Percentiles rank a stretch among this genome's conserved stretches.
Evolutionary conservation across 352 stramenopile genomes (phyloP).

Genomic region (Phytophthora sojae): DNA sequence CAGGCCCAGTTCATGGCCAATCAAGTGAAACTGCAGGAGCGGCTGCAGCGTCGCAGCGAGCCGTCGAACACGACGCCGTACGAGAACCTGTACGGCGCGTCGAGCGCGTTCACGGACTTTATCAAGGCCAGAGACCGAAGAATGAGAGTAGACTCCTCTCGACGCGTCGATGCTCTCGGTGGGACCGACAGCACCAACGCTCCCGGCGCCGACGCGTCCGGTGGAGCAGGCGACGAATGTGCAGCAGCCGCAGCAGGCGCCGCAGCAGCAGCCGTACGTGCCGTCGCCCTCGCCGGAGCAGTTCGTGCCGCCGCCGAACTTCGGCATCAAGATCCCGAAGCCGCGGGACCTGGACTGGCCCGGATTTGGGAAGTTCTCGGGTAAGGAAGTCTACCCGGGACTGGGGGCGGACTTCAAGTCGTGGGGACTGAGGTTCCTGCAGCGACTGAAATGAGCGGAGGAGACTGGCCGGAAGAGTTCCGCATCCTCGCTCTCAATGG

Average conservation of each 20-base stretch:
- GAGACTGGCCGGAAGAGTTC: constrained; percentile 7
- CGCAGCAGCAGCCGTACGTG: neutral
- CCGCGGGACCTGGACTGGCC: constrained; percentile 1
- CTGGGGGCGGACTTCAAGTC: constrained; percentile 11
- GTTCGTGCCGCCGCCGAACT: constrained; percentile 10
- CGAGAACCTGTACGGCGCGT: neutral
- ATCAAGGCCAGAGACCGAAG: constrained; percentile 2
- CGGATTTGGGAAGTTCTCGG: neutral
- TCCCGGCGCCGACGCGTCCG: neutral
- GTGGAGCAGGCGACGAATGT: neutral
- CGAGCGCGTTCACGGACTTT: constrained; percentile 12
- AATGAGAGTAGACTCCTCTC: neutral
- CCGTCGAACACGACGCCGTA: neutral
- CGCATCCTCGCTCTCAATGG: constrained; percentile 7
- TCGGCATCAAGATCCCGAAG: constrained; percentile 5
- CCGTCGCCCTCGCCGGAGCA: neutral
- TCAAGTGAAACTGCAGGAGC: neutral
- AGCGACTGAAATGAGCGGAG: constrained; percentile 3
- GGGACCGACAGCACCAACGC: neutral
- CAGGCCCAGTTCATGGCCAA: neutral
- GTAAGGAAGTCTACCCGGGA: constrained; percentile 11
- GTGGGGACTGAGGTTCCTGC: constrained; percentile 10
- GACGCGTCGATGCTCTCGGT: neutral
- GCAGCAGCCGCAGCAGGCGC: neutral
- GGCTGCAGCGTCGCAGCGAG: neutral